Conservation (phyloP, 768 basidiomycete species). For the Pleurotus tuoliensis region DNA sequence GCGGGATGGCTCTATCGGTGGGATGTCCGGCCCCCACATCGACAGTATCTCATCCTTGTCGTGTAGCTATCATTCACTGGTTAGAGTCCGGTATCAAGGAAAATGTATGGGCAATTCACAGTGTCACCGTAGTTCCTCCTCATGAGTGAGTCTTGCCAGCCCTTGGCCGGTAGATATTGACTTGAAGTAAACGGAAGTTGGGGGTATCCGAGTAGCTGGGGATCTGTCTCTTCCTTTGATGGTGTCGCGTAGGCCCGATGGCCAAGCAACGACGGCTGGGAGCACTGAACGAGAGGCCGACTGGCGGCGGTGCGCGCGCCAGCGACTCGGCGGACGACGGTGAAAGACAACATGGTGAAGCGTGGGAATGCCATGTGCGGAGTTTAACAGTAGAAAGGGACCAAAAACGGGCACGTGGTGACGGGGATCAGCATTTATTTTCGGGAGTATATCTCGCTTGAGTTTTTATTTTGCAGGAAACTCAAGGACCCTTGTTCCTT, state of each 20-base stretch:
- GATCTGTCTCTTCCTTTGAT: slow-evolving; percentile 43
- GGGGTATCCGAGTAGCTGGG: slow-evolving; percentile 72
- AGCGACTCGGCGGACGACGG: slow-evolving; percentile 35
- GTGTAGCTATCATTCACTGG: slow-evolving; percentile 51
- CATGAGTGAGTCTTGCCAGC: slow-evolving; percentile 76
- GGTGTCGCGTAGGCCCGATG: slow-evolving; percentile 31
- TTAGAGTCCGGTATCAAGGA: slow-evolving; percentile 2
- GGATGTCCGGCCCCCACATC: slow-evolving; percentile 85
- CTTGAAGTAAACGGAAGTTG: slow-evolving; percentile 63
- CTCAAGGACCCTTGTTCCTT: slow-evolving; percentile 53
- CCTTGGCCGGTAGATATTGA: slow-evolving; percentile 57
- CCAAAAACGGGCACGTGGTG: slow-evolving; percentile 55
- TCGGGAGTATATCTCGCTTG: neutral
- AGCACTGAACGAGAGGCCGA: slow-evolving; percentile 10
- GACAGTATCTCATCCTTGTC: slow-evolving; percentile 78
- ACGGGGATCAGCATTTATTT: slow-evolving; percentile 56
- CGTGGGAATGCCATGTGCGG: slow-evolving; percentile 5
- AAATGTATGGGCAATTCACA: slow-evolving; percentile 34
- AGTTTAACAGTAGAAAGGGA: slow-evolving; percentile 16
- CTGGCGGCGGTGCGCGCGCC: slow-evolving; percentile 26
- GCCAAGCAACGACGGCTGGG: slow-evolving; percentile 9
- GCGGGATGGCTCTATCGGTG: slow-evolving; percentile 51
- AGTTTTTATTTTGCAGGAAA: neutral
- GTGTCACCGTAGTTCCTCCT: slow-evolving; percentile 80
- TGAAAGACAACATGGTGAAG: slow-evolving; percentile 32